A percentile compares a stretch with the other conserved stretches of the same genome.
These are phyloP conservation scores for Penicillium arizonense DNA, from an alignment of 495 filamentous ascomycete species.

Conservation along the genomic window DNA sequence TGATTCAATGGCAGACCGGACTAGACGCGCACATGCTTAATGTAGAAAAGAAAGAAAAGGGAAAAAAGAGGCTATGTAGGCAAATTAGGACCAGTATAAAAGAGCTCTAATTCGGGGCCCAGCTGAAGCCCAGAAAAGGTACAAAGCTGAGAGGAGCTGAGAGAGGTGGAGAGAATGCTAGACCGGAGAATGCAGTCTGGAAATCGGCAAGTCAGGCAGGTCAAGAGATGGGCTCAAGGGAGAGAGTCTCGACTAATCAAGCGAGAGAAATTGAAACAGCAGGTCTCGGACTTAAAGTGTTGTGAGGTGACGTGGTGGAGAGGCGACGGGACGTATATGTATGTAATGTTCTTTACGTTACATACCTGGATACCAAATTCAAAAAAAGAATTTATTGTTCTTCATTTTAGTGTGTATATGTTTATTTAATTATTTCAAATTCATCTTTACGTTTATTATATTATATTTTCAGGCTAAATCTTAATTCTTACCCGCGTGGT, in stretches of 20 bases:
- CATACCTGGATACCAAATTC: neutral
- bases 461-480: neutral
- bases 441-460: neutral
- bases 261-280: slow-evolving; percentile 17
- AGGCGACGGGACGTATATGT: slow-evolving; percentile 4
- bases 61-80: neutral
- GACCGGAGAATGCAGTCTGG: neutral
- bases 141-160: too few species aligned
- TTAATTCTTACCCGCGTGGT: neutral
- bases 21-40: slow-evolving; percentile 32
- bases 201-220: slow-evolving; percentile 1
- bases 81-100: neutral
- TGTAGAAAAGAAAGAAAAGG: slow-evolving; percentile 3
- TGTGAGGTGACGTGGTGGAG: slow-evolving; percentile 9
- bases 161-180: neutral
- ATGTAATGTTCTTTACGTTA: slow-evolving; percentile 2
- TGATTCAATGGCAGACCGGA: slow-evolving; percentile 30
- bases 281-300: slow-evolving; percentile 19
- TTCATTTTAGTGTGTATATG: too few species aligned
- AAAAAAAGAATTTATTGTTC: too few species aligned
- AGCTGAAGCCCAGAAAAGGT: neutral
- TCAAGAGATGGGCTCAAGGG: slow-evolving; percentile 8
- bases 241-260: slow-evolving; percentile 6
- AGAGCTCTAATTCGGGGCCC: too few species aligned
- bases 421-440: neutral